phyloP scores from a whole-genome alignment of 1,284 basidiomycete genomes.

The Blastosporella zonata region DNA sequence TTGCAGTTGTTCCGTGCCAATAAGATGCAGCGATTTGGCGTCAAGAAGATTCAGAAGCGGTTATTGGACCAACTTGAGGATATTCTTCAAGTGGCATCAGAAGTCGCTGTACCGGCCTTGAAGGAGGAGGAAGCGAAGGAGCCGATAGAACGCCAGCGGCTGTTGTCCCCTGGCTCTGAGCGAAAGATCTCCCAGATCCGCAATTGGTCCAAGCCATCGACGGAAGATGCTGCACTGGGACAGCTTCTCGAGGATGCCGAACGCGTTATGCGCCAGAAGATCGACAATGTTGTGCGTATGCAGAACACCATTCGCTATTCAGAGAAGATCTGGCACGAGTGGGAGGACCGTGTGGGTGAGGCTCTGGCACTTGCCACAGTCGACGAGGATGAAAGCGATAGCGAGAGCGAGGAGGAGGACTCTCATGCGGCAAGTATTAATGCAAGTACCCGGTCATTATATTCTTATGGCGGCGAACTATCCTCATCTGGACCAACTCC shows the following conservation, averaged over 20 bases:
- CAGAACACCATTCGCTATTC: constrained; percentile 97
- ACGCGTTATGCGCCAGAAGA: constrained; percentile 87
- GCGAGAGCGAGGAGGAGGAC: constrained; percentile 29
- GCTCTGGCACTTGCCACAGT: constrained; percentile 64
- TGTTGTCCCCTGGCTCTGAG: constrained; percentile 86
- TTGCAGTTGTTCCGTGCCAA: constrained; percentile 68
- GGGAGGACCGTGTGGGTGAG: constrained; percentile 86
- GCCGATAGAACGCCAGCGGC: constrained; percentile 88
- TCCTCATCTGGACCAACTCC: constrained; percentile 68
- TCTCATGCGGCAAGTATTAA: constrained; percentile 40
- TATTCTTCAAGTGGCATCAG: constrained; percentile 74
- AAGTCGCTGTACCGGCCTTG: constrained; percentile 86
- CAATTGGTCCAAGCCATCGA: constrained; percentile 80
- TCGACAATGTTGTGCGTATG: constrained; percentile 94
- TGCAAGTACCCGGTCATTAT: constrained; percentile 63
- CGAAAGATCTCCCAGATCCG: constrained; percentile 78
- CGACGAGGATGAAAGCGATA: constrained; percentile 50
- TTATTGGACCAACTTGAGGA: constrained; percentile 85
- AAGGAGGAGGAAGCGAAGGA: constrained; percentile 89
- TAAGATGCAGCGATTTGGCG: constrained; percentile 76
- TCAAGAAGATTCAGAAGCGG: constrained; percentile 79
- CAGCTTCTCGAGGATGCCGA: constrained; percentile 86
- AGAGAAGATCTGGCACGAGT: constrained; percentile 96
- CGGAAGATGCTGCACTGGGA: constrained; percentile 83
- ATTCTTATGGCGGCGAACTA: constrained; percentile 49